These are phyloP conservation scores for Cinnamomum chago DNA, from an alignment of 164 flowering plant species.

Conservation along the genomic window DNA sequence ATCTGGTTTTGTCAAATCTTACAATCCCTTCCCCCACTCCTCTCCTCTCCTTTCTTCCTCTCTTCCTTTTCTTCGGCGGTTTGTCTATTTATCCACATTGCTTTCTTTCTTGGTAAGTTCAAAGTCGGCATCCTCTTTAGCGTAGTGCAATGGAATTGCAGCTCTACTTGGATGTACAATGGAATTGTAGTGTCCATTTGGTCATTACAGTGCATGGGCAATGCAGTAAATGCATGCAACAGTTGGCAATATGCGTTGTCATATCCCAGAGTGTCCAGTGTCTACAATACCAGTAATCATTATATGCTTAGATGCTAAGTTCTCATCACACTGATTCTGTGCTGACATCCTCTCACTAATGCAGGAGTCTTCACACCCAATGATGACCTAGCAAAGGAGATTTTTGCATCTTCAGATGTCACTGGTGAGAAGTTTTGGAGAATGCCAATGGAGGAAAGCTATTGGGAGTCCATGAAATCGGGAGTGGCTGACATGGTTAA, in stretches of 20 bases:
- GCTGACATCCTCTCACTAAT: background rate
- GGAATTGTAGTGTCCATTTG: no score
- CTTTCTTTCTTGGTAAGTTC: no score
- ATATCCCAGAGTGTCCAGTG: no score
- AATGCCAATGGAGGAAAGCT: slow-evolving; percentile 93
- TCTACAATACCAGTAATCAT: background rate
- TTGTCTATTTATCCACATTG: no score
- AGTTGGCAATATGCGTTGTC: no score
- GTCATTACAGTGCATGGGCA: background rate
- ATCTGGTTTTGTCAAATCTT: no score
- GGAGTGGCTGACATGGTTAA: slow-evolving; percentile 98
- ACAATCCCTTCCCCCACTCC: no score
- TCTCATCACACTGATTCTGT: background rate
- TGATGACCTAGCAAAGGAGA: slow-evolving; percentile 90
- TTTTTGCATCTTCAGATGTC: slow-evolving; percentile 57
- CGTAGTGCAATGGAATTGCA: no score
- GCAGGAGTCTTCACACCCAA: slow-evolving; percentile 88
- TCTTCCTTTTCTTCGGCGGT: no score
- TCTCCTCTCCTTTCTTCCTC: no score
- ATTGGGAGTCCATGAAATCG: slow-evolving; percentile 97
- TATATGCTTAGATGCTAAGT: background rate
- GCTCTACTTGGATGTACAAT: no score
- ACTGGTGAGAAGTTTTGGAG: slow-evolving; percentile 94
- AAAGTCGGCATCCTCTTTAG: no score
- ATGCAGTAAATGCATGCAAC: background rate